Percentiles rank a stretch among this genome's conserved stretches.
Evolutionary conservation across 2,329 filamentous ascomycete species (phyloP).

Genomic region (Aspergillus ochraceoroseus): DNA sequence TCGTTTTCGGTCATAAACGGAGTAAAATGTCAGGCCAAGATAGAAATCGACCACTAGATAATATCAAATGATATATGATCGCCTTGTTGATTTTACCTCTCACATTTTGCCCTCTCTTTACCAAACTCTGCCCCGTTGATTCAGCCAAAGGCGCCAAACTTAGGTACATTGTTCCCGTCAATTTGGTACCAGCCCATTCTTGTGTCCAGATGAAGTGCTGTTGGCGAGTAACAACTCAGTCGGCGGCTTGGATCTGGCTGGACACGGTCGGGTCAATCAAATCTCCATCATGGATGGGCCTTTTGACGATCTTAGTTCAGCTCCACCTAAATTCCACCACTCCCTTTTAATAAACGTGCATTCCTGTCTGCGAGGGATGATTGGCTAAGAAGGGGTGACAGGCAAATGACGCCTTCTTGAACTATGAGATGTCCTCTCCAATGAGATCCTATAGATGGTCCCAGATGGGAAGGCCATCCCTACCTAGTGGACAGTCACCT

Average conservation of each 20-base stretch:
- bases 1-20: too few relatives aligned
- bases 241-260: background rate
- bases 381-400: slow-evolving; percentile 18
- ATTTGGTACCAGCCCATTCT: slow-evolving; percentile 19
- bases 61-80: too few relatives aligned
- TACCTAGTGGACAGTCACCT: slow-evolving; percentile 19
- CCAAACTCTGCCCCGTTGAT: slow-evolving; percentile 1
- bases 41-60: slow-evolving; percentile 1
- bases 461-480: slow-evolving; percentile 19
- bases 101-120: slow-evolving; percentile 1
- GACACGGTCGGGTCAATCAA: too few relatives aligned
- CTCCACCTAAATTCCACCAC: slow-evolving; percentile 13
- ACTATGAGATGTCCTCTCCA: slow-evolving; percentile 14
- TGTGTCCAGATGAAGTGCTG: slow-evolving; percentile 6
- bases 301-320: slow-evolving; percentile 21
- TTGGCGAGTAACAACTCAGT: slow-evolving; percentile 4
- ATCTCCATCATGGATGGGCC: slow-evolving; percentile 14
- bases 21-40: background rate
- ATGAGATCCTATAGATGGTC: slow-evolving; percentile 17
- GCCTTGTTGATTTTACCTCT: too few relatives aligned
- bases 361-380: slow-evolving; percentile 10
- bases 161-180: slow-evolving; percentile 22
- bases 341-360: slow-evolving; percentile 21
- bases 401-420: slow-evolving; percentile 22
- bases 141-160: background rate